Percentiles rank a stretch among this genome's conserved stretches.
Evolutionary conservation across 2,329 filamentous ascomycete species (phyloP).

Genomic region (Pseudogymnoascus sp.): DNA sequence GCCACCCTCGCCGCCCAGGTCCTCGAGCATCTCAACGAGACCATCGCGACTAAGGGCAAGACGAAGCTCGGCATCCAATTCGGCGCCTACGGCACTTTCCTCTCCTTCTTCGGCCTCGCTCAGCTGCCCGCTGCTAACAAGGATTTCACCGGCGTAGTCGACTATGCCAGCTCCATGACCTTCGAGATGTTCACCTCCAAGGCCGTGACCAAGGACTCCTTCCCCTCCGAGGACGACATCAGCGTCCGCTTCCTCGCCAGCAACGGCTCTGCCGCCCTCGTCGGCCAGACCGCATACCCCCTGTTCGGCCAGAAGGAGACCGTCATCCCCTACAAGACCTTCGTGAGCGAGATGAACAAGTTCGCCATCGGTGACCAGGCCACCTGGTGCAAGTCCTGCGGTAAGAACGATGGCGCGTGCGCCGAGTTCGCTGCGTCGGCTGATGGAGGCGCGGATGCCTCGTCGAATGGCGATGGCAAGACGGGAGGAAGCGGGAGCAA

Average conservation of each 20-base stretch:
- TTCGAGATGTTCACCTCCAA: conserved; percentile 63
- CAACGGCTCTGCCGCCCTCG: conserved; percentile 45
- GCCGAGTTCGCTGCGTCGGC: conserved; percentile 34
- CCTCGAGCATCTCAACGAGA: conserved; percentile 42
- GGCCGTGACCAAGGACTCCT: conserved; percentile 36
- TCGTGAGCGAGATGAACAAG: conserved; percentile 52
- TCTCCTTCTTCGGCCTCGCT: conserved; percentile 55
- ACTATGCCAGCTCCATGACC: conserved; percentile 73
- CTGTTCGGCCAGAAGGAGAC: conserved; percentile 50
- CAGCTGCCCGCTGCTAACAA: conserved; percentile 41
- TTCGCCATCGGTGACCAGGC: conserved; percentile 58
- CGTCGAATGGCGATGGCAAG: conserved; percentile 16
- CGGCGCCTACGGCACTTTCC: conserved; percentile 53
- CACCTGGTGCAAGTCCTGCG: conserved; percentile 69
- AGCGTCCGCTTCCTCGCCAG: conserved; percentile 53
- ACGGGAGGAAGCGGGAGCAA: conserved; percentile 20
- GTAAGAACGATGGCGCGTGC: conserved; percentile 62
- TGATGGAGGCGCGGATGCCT: conserved; percentile 20
- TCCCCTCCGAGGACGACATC: conserved; percentile 42
- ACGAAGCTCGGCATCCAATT: conserved; percentile 46
- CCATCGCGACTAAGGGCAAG: conserved; percentile 38
- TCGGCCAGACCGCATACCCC: conserved; percentile 46
- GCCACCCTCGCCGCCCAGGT: conserved; percentile 49
- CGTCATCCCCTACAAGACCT: conserved; percentile 59
- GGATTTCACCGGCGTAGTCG: conserved; percentile 69